These are phyloP conservation scores for Cyclostephanos tholiformis DNA, from an alignment of 108 stramenopile species.

Conservation along the genomic window DNA sequence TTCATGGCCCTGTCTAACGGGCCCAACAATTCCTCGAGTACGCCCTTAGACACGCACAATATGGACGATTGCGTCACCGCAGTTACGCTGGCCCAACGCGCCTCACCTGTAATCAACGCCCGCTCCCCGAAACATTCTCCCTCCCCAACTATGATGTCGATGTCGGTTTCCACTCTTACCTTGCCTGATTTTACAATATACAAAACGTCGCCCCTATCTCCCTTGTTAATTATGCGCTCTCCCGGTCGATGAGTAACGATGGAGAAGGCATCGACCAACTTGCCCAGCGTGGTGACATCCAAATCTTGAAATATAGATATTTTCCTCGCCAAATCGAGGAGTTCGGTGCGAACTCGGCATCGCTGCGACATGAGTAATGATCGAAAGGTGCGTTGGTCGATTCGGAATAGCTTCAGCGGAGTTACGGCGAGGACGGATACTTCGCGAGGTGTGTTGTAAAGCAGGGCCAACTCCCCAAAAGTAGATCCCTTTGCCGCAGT, in stretches of 20 bases:
- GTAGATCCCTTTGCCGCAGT: constrained; percentile 32
- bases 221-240: constrained; percentile 57
- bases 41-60: not conserved
- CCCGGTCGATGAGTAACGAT: constrained; percentile 38
- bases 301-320: constrained; percentile 34
- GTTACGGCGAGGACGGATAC: constrained; percentile 63
- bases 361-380: constrained; percentile 29
- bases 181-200: constrained; percentile 66
- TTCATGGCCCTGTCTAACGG: constrained; percentile 1
- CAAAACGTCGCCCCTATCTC: constrained; percentile 58
- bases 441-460: constrained; percentile 79
- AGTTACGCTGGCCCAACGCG: constrained; percentile 18
- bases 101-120: constrained; percentile 49
- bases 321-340: constrained; percentile 26
- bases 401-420: constrained; percentile 28
- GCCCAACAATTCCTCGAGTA: constrained; percentile 2
- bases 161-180: constrained; percentile 34
- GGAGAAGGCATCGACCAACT: constrained; percentile 39
- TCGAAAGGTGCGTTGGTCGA: constrained; percentile 56
- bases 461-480: constrained; percentile 83
- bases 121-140: constrained; percentile 68
- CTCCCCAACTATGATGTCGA: not conserved
- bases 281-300: constrained; percentile 28
- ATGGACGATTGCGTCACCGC: constrained; percentile 9
- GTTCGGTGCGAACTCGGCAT: constrained; percentile 13